Conservation (phyloP, 1,284 basidiomycete genomes). For the Sanghuangporus baumii region DNA sequence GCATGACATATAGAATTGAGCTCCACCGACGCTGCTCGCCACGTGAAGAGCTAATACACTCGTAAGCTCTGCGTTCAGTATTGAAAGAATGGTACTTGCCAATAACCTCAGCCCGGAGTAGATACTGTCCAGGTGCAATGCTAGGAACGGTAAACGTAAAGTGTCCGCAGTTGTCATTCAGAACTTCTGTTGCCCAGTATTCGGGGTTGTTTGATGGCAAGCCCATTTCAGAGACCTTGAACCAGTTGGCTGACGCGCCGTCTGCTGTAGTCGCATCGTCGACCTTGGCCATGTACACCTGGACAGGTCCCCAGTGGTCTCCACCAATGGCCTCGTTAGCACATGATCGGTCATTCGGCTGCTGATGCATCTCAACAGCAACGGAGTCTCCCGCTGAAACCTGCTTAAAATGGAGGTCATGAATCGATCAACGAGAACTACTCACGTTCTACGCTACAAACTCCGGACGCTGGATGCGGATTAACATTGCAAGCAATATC, state of each 20-base stretch:
- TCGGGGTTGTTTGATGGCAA: slow-evolving; percentile 41
- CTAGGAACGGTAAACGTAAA: slow-evolving; percentile 44
- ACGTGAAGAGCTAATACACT: slow-evolving; percentile 37
- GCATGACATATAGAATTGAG: slow-evolving; percentile 50
- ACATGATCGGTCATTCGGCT: slow-evolving; percentile 42
- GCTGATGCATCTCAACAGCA: slow-evolving; percentile 52
- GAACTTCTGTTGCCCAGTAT: slow-evolving; percentile 40
- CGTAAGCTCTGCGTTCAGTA: neutral
- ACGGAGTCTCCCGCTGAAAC: slow-evolving; percentile 38
- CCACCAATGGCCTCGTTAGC: slow-evolving; percentile 44
- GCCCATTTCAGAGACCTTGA: slow-evolving; percentile 47
- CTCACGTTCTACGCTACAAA: slow-evolving; percentile 39
- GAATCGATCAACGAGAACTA: slow-evolving; percentile 5
- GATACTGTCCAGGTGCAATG: slow-evolving; percentile 45
- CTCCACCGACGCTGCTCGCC: slow-evolving; percentile 38
- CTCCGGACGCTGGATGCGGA: slow-evolving; percentile 28
- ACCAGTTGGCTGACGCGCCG: slow-evolving; percentile 40
- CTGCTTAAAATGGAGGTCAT: neutral
- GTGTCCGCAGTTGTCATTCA: slow-evolving; percentile 47
- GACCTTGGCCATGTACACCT: slow-evolving; percentile 44
- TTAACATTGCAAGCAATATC: slow-evolving; percentile 44
- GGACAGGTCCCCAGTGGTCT: slow-evolving; percentile 43
- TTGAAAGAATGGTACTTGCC: slow-evolving; percentile 26
- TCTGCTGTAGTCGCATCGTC: slow-evolving; percentile 39
- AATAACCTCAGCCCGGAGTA: slow-evolving; percentile 48